Percentiles rank a stretch among this genome's conserved stretches.
phyloP scores from a whole-genome alignment of 208 protist genomes.

The Leishmania guyanensis region DNA sequence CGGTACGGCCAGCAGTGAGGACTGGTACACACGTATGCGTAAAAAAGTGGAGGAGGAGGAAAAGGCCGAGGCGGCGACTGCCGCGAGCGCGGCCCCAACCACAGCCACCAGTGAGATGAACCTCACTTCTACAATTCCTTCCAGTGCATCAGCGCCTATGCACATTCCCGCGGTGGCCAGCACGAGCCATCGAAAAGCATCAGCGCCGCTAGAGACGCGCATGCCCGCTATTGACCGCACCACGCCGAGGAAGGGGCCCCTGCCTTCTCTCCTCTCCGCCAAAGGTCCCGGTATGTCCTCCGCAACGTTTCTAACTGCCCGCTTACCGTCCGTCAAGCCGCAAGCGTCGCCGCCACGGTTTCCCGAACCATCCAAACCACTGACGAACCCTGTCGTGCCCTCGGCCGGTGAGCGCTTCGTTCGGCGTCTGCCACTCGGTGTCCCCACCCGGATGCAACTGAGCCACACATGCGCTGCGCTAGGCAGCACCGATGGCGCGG shows the following conservation, averaged over 20 bases:
- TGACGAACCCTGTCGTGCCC: background rate
- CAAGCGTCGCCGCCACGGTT: background rate
- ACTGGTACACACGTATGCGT: slow-evolving; percentile 75
- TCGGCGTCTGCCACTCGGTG: background rate
- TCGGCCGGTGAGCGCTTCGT: background rate
- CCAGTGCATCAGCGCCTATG: background rate
- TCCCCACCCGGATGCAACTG: background rate
- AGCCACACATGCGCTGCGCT: slow-evolving; percentile 5
- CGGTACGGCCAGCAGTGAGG: slow-evolving; percentile 37
- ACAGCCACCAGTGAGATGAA: background rate
- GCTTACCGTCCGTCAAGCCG: background rate
- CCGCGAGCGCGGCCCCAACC: background rate
- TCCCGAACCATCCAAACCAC: background rate
- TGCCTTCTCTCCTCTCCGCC: background rate
- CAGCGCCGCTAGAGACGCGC: background rate
- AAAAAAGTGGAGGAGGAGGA: slow-evolving; percentile 41
- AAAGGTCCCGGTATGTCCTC: background rate
- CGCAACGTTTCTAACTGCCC: background rate
- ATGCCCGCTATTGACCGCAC: background rate
- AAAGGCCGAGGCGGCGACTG: slow-evolving; percentile 11
- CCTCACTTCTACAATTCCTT: background rate
- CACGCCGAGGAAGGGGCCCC: background rate
- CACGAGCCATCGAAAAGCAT: background rate
- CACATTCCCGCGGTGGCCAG: background rate
- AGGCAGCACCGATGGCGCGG: background rate